A percentile compares a stretch with the other conserved stretches of the same genome.
phyloP scores from a whole-genome alignment of 345 rosid species.

The Pistacia vera region DNA sequence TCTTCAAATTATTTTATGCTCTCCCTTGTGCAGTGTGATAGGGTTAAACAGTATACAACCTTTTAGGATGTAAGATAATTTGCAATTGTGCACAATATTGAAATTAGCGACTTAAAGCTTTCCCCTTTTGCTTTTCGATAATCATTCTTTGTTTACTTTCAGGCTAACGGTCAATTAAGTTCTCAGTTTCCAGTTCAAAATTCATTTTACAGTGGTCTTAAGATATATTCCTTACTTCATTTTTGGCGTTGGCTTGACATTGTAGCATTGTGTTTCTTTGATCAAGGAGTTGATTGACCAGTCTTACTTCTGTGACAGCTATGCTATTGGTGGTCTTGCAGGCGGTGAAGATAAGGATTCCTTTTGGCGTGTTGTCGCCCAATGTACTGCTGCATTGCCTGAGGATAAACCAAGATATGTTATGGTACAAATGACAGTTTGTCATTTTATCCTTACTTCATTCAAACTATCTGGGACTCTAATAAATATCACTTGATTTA shows the following conservation, averaged over 20 bases:
- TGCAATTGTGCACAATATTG: not conserved
- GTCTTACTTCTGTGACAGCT: conserved; percentile 54
- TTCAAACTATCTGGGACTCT: conserved; percentile 4
- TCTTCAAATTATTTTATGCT: not conserved
- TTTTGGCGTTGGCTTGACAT: conserved; percentile 6
- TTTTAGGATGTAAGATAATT: not conserved
- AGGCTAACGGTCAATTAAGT: not conserved
- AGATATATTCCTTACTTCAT: not conserved
- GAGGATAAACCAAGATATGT: conserved; percentile 88
- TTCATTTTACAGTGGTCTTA: not conserved
- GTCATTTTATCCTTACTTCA: not conserved
- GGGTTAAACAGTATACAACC: not conserved
- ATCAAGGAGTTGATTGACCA: conserved; percentile 25
- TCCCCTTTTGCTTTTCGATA: not conserved
- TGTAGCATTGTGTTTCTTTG: conserved; percentile 3
- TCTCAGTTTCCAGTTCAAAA: not conserved
- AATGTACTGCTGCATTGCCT: conserved; percentile 75
- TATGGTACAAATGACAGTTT: conserved; percentile 44
- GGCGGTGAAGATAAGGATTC: conserved; percentile 93
- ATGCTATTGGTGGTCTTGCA: conserved; percentile 90
- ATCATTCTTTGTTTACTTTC: not conserved
- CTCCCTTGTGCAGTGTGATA: not conserved
- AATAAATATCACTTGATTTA: not conserved
- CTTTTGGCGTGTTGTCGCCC: conserved; percentile 90
- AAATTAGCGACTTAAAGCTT: not conserved